phyloP scores from a whole-genome alignment of 2,329 filamentous ascomycete species.

The Graphilbum sp. region DNA sequence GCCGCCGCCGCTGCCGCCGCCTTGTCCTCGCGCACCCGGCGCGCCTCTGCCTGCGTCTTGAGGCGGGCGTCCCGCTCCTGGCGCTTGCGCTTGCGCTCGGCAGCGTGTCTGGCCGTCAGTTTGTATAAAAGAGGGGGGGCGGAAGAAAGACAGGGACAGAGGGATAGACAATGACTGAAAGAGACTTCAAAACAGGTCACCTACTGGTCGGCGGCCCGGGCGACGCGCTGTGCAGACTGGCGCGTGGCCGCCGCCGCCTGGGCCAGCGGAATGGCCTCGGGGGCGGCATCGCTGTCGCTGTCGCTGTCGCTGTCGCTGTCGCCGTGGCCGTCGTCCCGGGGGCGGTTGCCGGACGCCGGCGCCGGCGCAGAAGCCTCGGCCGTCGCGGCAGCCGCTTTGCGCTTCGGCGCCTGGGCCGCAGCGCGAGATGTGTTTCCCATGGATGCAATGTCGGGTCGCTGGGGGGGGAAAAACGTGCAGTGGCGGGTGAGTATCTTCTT shows the following conservation, averaged over 20 bases:
- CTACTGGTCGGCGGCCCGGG: conserved; percentile 35
- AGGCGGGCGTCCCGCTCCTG: conserved; percentile 36
- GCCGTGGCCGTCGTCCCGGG: neutral
- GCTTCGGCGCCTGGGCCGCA: no score
- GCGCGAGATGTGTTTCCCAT: no score
- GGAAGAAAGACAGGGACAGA: neutral
- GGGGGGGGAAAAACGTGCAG: no score
- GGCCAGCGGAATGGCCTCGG: conserved; percentile 39
- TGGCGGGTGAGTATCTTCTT: no score
- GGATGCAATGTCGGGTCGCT: no score
- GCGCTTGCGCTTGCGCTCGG: conserved; percentile 35
- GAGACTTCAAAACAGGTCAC: conserved; percentile 8
- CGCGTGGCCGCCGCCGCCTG: conserved; percentile 29
- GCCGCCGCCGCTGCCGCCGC: conserved; percentile 3
- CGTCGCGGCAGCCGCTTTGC: no score
- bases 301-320: conserved; percentile 20
- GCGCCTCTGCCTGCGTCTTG: conserved; percentile 36
- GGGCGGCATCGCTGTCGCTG: conserved; percentile 36
- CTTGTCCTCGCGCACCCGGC: conserved; percentile 20
- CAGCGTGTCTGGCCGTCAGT: conserved; percentile 25
- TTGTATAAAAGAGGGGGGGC: neutral
- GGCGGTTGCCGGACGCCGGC: no score
- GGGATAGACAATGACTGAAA: no score
- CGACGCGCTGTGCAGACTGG: conserved; percentile 27
- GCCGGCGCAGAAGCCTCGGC: no score